These are phyloP conservation scores for Tulasnella sp. DNA, from an alignment of 768 basidiomycete genomes.

Conservation along the genomic window DNA sequence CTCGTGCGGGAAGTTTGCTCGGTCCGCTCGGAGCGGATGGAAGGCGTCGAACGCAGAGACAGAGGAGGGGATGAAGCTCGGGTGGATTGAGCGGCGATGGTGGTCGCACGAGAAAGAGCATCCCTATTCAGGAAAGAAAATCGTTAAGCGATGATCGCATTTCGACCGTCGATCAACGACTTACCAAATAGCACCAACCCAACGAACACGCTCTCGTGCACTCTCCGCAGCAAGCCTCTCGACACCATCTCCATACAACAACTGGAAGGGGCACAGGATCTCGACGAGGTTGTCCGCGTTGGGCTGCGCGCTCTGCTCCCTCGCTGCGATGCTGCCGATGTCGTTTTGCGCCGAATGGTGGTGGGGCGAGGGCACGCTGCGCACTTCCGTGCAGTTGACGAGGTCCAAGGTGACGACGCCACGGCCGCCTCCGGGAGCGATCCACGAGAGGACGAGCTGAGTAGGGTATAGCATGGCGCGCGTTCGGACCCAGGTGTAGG, in stretches of 20 bases:
- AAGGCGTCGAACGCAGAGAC: conserved; percentile 61
- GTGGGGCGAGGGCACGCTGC: conserved; percentile 73
- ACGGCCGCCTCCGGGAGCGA: conserved; percentile 74
- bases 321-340: conserved; percentile 75
- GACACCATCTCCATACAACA: conserved; percentile 84
- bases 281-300: conserved; percentile 52
- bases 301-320: conserved; percentile 43
- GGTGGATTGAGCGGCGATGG: conserved; percentile 6
- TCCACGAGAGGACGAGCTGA: conserved; percentile 82
- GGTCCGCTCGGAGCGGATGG: conserved; percentile 68
- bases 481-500: conserved; percentile 76
- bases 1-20: conserved; percentile 30
- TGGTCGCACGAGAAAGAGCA: conserved; percentile 58
- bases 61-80: conserved; percentile 40
- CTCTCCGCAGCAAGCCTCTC: conserved; percentile 88
- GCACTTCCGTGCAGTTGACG: conserved; percentile 80
- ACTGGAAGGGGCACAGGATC: conserved; percentile 81
- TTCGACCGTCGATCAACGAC: conserved; percentile 35
- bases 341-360: conserved; percentile 81
- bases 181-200: conserved; percentile 89
- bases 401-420: conserved; percentile 85
- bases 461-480: conserved; percentile 80
- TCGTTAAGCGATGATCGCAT: background rate
- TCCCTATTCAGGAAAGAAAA: conserved; percentile 52
- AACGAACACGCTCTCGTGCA: conserved; percentile 76